phyloP scores from a whole-genome alignment of 2,329 filamentous ascomycete genomes.

The Talaromyces sp. region DNA sequence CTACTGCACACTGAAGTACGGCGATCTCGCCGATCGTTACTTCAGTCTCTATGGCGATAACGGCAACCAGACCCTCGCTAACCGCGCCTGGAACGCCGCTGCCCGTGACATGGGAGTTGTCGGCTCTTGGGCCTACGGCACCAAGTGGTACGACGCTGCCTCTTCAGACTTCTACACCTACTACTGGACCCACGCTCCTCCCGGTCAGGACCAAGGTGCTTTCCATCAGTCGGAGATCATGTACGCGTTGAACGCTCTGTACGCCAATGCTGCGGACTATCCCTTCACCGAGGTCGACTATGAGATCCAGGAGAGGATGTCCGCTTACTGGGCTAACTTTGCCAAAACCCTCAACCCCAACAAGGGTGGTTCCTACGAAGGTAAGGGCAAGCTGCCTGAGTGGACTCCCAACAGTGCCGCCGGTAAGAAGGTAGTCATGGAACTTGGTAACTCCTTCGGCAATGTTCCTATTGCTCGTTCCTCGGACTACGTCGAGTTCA shows the following conservation, averaged over 20 bases:
- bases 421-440: conserved; percentile 25
- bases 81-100: conserved; percentile 29
- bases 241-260: conserved; percentile 43
- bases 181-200: conserved; percentile 42
- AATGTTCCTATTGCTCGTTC: conserved; percentile 25
- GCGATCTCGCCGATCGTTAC: conserved; percentile 26
- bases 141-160: conserved; percentile 30
- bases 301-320: conserved; percentile 33
- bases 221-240: conserved; percentile 45
- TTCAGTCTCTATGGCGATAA: conserved; percentile 32
- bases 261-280: conserved; percentile 32
- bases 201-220: conserved; percentile 38
- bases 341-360: conserved; percentile 36
- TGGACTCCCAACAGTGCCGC: conserved; percentile 26
- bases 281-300: conserved; percentile 31
- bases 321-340: conserved; percentile 40
- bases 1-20: conserved; percentile 38
- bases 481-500: conserved; percentile 17
- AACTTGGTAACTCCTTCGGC: conserved; percentile 23
- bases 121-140: conserved; percentile 33
- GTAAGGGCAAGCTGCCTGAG: conserved; percentile 17
- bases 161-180: conserved; percentile 38
- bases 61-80: conserved; percentile 24
- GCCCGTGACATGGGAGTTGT: conserved; percentile 28
- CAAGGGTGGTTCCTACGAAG: conserved; percentile 20